Evolutionary conservation across 139 green algal species (phyloP), one percentile per base, ranked within the genome.

Genomic region (Tetradesmus lagerheimii): DNA sequence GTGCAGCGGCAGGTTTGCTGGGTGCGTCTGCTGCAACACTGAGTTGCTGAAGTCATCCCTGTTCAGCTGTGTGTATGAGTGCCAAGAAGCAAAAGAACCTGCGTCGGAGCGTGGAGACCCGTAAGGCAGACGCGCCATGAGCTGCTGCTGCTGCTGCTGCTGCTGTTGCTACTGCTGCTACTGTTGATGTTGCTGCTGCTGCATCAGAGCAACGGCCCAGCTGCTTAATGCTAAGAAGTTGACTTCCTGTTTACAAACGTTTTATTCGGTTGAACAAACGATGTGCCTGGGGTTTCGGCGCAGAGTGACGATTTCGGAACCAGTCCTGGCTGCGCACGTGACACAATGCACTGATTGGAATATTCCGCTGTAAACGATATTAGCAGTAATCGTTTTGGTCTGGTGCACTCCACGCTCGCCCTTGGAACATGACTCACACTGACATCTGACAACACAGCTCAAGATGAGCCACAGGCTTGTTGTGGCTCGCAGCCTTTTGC

Each of bases 1-100:
- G 41, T 85, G 79, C 14, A 85, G 37, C 18, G 79, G 79, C 37
- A 85, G 25, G 18, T 67, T 85, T 31, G 79, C 79, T 85, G 79
- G 79, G 53, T 85, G 79, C 39, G 23, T 39, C 39, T 64, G 79
- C 50, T 41, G 41, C 12, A 41, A 16, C 81, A 76, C 50, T 50
- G n/a, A 76, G 16, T 47, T 71, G 57, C 57, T 23, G 20, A n/a
- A 31, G 1, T 71, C 57, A 71, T 71, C 57, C 57, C 23, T 71
- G 18, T 71, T 71, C 4, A 71, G 71, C 31, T 79, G 71, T 37
- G 71, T 79, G 71, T 79, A 38, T 6, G n/a, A 38, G 71, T 79
- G 71, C 57, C 57, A 71, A 31, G 57, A 71, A 31, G 57, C 57
- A 71, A 71, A 71, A 8, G 57, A 71, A 6, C 57, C 57, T n/a